A percentile compares a stretch with the other conserved stretches of the same genome.
These are phyloP conservation scores for Neurospora africana DNA, from an alignment of 495 filamentous ascomycete genomes.

Conservation along the genomic window DNA sequence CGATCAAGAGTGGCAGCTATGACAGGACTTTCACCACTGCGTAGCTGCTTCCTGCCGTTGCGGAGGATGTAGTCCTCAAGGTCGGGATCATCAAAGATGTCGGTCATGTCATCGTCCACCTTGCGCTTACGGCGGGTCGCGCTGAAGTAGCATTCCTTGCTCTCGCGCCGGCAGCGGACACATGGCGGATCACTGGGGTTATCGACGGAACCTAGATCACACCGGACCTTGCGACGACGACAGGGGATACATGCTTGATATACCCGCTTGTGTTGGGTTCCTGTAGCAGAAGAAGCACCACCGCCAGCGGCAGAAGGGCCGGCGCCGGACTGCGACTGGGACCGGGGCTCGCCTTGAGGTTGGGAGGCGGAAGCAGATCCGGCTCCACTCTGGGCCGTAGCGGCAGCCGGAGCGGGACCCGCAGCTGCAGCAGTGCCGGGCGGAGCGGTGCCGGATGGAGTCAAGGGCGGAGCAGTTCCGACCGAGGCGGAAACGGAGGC, in stretches of 20 bases:
- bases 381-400: constrained; percentile 1
- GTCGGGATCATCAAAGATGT: constrained; percentile 37
- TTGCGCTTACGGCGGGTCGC: constrained; percentile 91
- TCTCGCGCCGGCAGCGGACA: constrained; percentile 82
- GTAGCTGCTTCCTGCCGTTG: constrained; percentile 43
- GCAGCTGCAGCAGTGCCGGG: not conserved
- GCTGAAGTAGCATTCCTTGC: constrained; percentile 93
- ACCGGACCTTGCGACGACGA: constrained; percentile 82
- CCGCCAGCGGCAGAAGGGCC: constrained; percentile 1
- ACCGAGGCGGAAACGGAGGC: constrained; percentile 18
- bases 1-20: constrained; percentile 24
- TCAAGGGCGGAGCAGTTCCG: constrained; percentile 10
- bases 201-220: constrained; percentile 89
- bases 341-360: not conserved
- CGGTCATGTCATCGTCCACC: constrained; percentile 48
- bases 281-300: constrained; percentile 5
- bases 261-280: constrained; percentile 54
- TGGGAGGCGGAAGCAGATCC: constrained; percentile 4
- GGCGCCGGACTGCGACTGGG: not conserved
- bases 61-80: constrained; percentile 43
- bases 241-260: constrained; percentile 90
- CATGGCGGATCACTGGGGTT: constrained; percentile 90
- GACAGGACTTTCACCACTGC: constrained; percentile 28
- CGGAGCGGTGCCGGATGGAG: constrained; percentile 7
- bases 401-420: constrained; percentile 1